Evolutionary conservation across 208 protist genomes (phyloP), one percentile per base, ranked within the genome.

Genomic region (Leishmania aethiopica): DNA sequence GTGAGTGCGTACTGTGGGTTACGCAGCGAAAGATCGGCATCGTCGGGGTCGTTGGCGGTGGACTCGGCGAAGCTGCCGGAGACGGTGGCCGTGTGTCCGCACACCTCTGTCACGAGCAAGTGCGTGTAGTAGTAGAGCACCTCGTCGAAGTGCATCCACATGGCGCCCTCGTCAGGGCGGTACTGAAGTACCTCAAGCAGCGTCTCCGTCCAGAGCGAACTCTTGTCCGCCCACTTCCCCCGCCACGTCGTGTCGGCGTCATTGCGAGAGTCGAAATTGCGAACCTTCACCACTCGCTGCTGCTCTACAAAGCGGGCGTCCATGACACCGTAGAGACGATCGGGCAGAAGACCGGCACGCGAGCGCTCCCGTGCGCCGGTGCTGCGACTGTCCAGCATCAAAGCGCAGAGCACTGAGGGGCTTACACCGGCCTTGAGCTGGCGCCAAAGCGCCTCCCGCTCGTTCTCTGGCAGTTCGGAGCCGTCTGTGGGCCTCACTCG

Each of bases 71-170:
- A 91, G 73, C 77, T 81, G 75, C 86, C 81, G 53, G 71, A 53
- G 49, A 82, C 66, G 37, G 73, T 86, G 19, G 88, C 78, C 75
- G 60, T 73, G 22, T 47, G 77, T 11, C 49, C 69, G 72, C 79
- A 79, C 76, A 85, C 84, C 82, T 90, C 84, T 22, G 89, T 95
- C 53, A 91, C 88, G 57, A 97, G 79, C 55, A 97, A 45, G 64
- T 94, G 83, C 22, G 90, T 95, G 82, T 96, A 98, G 88, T 96
- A 98, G 84, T 96, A 95, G 28, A 96, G 75, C 57, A 94, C 84
- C 79, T 98, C 95, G 73, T 96, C 95, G 35, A 95, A 91, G 59
- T 83, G 84, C 79, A 98, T 82, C 94, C 95, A 98, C 74, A 77
- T 81, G 70, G 88, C 60, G 47, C 88, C 80, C 17, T 84, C 75